Percentiles rank a stretch among this genome's conserved stretches.
These are phyloP conservation scores for Agrostemma githago DNA, from an alignment of 148 eudicot genomes.

Conservation along the genomic window DNA sequence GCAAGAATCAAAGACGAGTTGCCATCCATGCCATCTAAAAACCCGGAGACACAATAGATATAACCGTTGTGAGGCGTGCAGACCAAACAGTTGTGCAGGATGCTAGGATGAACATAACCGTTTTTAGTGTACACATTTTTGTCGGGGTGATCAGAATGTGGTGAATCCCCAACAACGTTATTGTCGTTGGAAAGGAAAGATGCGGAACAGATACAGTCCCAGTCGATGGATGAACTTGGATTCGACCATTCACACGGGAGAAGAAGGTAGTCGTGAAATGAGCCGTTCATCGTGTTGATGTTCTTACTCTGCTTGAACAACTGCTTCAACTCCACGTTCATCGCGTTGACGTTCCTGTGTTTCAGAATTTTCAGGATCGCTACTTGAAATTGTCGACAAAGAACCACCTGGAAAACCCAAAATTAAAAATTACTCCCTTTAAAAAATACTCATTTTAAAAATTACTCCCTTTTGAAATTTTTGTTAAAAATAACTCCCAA, in stretches of 20 bases:
- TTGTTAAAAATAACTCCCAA: too few species aligned
- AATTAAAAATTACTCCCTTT: too few species aligned
- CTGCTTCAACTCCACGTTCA: slow-evolving; percentile 28
- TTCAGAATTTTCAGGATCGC: slow-evolving; percentile 49
- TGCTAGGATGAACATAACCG: slow-evolving; percentile 42
- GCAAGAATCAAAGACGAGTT: slow-evolving; percentile 35
- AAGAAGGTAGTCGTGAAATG: slow-evolving; percentile 55
- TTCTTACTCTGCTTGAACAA: slow-evolving; percentile 9
- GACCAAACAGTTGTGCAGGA: slow-evolving; percentile 59
- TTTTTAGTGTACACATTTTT: slow-evolving; percentile 34
- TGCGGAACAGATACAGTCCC: slow-evolving; percentile 53
- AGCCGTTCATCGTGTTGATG: slow-evolving; percentile 12
- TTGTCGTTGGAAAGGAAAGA: slow-evolving; percentile 19
- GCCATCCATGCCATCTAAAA: slow-evolving; percentile 41
- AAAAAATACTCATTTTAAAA: too few species aligned
- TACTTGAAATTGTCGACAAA: slow-evolving; percentile 55
- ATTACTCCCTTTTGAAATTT: too few species aligned
- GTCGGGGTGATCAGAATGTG: neutral
- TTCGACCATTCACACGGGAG: slow-evolving; percentile 44
- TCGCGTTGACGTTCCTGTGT: slow-evolving; percentile 35
- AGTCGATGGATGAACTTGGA: slow-evolving; percentile 39
- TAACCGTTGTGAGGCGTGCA: slow-evolving; percentile 70
- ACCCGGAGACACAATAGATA: slow-evolving; percentile 49
- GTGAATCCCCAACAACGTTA: neutral
- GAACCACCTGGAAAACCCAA: slow-evolving; percentile 36